Percentiles rank a stretch among this genome's conserved stretches.
Conservation (phyloP, 1,284 basidiomycete genomes). For the Ustilago crameri region DNA sequence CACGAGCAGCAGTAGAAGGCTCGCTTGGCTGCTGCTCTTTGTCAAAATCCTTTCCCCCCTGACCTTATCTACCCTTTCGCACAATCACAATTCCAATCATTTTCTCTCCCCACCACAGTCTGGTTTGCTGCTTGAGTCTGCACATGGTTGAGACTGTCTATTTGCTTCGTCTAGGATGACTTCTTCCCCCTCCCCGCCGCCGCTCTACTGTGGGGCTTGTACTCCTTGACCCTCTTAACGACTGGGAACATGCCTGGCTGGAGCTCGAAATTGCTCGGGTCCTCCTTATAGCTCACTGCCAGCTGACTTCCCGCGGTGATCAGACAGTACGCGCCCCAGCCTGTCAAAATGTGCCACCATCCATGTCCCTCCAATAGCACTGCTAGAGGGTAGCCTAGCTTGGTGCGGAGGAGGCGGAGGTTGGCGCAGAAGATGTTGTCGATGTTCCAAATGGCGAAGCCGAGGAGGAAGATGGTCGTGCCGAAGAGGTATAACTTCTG, state of each 20-base stretch:
- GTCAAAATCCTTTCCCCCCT: no score
- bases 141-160: no score
- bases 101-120: no score
- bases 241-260: conserved; percentile 25
- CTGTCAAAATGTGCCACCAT: conserved; percentile 73
- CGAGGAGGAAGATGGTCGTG: conserved; percentile 64
- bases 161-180: not conserved
- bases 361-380: conserved; percentile 62
- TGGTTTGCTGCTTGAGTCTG: no score
- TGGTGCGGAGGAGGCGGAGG: conserved; percentile 43
- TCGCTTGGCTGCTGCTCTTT: no score
- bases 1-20: not conserved
- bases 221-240: conserved; percentile 38
- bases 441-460: conserved; percentile 72
- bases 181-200: conserved; percentile 1
- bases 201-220: not conserved
- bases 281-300: conserved; percentile 51
- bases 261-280: conserved; percentile 40
- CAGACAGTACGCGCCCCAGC: conserved; percentile 70
- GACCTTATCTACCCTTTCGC: no score
- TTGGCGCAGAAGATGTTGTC: conserved; percentile 71
- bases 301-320: conserved; percentile 62
- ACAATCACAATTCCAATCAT: no score
- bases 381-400: conserved; percentile 56
- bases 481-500: conserved; percentile 46